Percentiles rank a stretch among this genome's conserved stretches.
phyloP scores from a whole-genome alignment of 176 grass and related monocot genomes.

The Raddia distichophylla region DNA sequence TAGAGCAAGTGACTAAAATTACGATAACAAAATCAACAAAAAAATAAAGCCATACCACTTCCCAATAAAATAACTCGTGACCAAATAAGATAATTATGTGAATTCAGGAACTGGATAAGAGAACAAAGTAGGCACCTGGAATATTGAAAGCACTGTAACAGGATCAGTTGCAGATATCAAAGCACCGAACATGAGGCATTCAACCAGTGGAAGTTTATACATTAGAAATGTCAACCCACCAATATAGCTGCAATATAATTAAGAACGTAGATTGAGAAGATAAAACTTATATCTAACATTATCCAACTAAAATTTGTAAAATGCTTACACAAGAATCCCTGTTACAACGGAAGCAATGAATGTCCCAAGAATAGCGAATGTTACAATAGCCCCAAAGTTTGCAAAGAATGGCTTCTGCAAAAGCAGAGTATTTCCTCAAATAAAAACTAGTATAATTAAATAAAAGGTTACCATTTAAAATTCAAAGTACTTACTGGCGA shows the following conservation, averaged over 20 bases:
- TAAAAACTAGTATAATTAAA: conserved; percentile 34
- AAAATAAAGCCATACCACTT: neutral
- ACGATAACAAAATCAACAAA: neutral
- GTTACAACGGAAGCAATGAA: conserved; percentile 92
- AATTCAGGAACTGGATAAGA: conserved; percentile 20
- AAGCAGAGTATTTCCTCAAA: conserved; percentile 8
- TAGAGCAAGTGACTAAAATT: neutral
- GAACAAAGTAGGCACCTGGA: conserved; percentile 67
- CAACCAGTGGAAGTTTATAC: conserved; percentile 91
- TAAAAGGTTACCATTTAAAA: conserved; percentile 17
- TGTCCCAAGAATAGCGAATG: conserved; percentile 94
- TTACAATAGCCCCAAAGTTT: conserved; percentile 97
- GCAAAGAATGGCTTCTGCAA: conserved; percentile 98
- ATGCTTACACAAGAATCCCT: conserved; percentile 96
- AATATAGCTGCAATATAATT: conserved; percentile 67
- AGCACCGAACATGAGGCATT: conserved; percentile 97
- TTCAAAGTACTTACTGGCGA: conserved; percentile 73
- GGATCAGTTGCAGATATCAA: conserved; percentile 99
- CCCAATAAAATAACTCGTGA: neutral
- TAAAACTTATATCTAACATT: neutral
- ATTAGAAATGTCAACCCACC: conserved; percentile 97
- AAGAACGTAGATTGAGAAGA: conserved; percentile 37
- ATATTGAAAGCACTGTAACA: conserved; percentile 98
- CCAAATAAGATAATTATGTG: neutral
- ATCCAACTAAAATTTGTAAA: neutral